Evolutionary conservation across 2,329 filamentous ascomycete genomes (phyloP), one percentile per base, ranked within the genome.

Genomic region (Xylaria sp.): DNA sequence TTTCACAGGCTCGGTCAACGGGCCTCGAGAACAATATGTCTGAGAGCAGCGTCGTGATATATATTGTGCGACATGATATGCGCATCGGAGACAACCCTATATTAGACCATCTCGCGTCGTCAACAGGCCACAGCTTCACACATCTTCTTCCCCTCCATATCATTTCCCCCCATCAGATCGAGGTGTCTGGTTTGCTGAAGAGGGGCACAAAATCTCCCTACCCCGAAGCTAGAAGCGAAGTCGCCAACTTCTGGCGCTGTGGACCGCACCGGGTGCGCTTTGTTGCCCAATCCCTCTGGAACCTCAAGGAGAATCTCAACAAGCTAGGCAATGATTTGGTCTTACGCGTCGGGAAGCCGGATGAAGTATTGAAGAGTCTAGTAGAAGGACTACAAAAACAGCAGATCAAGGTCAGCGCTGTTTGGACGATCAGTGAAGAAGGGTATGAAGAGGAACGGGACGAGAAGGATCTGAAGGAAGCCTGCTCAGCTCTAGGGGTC

Each of bases 371-470:
- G 4, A 76, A 81, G 17, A 74, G 81, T n/a, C 74, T 92, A 6
- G 71, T 92, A 0, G 74, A 84, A 0, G 79, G 77, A 4, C 76
- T 87, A 33, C 72, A 75, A 23, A 69, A 77, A 6, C 73, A 76
- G 21, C 69, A 77, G 11, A 68, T 77, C 49, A 77, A 86, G 19
- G 82, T 93, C 4, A 82, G 82, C 14, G 87, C 84, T 0, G 80
- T 94, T 1, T 94, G 91, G 90, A 91, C 92, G 83, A 90, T 88
- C 0, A 81, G 81, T 4, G 90, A 93, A 61, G 86, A 90, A 57
- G 87, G 88, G 0, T 81, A 82, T 2, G 91, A 94, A 69, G 91
- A 94, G 73, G 82, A 84, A 60, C 75, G 78, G 4, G 90, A 94
- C 57, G 87, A 92, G 69, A 75, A 79, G 21, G 78, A 78, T 0